Conservation (phyloP, 1,139 yeast species). For the Saccharomyces hybrid region DNA sequence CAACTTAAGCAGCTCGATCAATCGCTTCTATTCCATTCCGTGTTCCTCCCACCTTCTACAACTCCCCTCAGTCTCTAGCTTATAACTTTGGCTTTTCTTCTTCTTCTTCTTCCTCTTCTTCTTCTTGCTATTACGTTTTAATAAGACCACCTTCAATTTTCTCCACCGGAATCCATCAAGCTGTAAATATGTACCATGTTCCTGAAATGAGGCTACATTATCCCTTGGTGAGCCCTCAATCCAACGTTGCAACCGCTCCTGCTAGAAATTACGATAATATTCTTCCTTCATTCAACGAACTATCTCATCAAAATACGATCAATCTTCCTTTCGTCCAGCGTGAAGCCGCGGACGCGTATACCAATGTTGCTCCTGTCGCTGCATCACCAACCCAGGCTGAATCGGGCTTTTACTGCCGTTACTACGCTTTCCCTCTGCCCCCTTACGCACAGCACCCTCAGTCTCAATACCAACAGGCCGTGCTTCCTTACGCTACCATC, state of each 20-base stretch:
- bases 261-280: background rate
- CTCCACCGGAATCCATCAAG: background rate
- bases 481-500: background rate
- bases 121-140: background rate
- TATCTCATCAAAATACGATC: background rate
- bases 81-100: background rate
- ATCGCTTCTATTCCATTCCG: background rate
- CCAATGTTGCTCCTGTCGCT: background rate
- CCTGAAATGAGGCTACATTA: slow-evolving; percentile 1
- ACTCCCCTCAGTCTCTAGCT: background rate
- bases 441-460: background rate
- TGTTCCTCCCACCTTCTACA: background rate
- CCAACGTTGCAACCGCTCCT: background rate
- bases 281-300: background rate
- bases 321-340: background rate
- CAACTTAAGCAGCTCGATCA: background rate
- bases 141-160: background rate
- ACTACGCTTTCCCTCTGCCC: background rate
- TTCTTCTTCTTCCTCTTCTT: background rate
- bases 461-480: background rate
- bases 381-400: background rate
- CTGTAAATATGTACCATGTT: background rate
- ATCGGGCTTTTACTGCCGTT: background rate
- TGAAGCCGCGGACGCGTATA: background rate
- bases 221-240: background rate